Base-by-base conservation (phyloP, 2,329 filamentous ascomycete genomes). In the Venturia asperata region DNA sequence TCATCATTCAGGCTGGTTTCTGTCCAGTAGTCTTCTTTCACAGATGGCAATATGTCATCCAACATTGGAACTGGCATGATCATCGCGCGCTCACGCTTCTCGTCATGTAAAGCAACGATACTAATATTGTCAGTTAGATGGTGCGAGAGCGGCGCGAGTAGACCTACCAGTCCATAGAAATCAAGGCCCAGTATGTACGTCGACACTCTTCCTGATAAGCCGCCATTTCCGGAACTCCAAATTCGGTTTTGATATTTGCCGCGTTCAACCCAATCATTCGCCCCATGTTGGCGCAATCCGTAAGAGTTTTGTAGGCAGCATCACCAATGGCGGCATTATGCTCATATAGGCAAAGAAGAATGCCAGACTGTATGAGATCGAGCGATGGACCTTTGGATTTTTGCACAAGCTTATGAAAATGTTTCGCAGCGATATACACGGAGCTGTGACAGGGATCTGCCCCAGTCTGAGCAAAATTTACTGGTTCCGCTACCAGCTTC, bases 301-400 rank as follows among this genome's bases (percentile, higher is more conserved):
- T n/a, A 21, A 65, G 43, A 37, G 55, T 65, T 21, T 65, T 55
- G 60, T 47, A 52, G 6, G 47, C 55, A 21, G 34, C 24, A 37
- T 58, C 58, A 9, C 27, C 37, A 49, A 65, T 42, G 30, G 19
- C 52, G 4, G 55, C 39, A 62, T 65, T 61, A 42, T 65, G 64
- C 30, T 65, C 64, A 52, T 42, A 65, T n/a, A 65, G 42, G 19
- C 52, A 41, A 34, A 65, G 37, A 37, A 65, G 64, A 30, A 58
- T 47, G 17, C 64, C 64, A 17, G 64, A 49, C 34, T 65, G 64
- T n/a, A 65, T 39, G 21, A 65, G 21, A 24, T 65, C 64, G 13
- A 65, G 47, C 19, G 55, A 65, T 17, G 64, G 55, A n/a, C 55
- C 55, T 42, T 65, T 65, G 5, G 42, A 41, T 15, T 21, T 42